Evolutionary conservation across 306 rosid genomes (phyloP).

Genomic region (Nissolia schottii): DNA sequence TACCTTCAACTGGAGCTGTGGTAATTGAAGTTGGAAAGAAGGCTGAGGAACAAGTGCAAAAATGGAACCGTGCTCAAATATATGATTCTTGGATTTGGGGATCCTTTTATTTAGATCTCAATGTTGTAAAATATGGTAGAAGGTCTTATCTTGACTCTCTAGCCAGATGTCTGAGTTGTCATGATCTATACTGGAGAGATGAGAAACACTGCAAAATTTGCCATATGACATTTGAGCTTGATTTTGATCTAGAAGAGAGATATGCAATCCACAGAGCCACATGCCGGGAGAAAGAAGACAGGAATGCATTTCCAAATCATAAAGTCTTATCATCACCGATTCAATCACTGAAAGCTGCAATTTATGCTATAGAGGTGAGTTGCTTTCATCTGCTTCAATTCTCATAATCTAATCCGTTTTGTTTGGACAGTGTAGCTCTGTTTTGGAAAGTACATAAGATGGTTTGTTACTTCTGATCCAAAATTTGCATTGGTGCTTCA

Average conservation of each 20-base stretch:
- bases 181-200: conserved; percentile 91
- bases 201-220: conserved; percentile 95
- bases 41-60: conserved; percentile 61
- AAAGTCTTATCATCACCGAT: conserved; percentile 75
- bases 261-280: conserved; percentile 83
- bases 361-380: conserved; percentile 89
- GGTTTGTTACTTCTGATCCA: conserved; percentile 5
- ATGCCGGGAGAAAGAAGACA: conserved; percentile 64
- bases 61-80: conserved; percentile 73
- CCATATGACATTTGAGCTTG: conserved; percentile 93
- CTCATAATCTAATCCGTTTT: neutral
- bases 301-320: conserved; percentile 46
- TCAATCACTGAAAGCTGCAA: conserved; percentile 89
- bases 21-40: conserved; percentile 65
- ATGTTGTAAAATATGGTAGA: conserved; percentile 80
- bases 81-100: conserved; percentile 95
- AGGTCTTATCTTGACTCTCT: conserved; percentile 87
- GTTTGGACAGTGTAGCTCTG: neutral
- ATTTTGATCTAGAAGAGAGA: conserved; percentile 90
- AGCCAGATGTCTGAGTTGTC: conserved; percentile 85
- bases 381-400: conserved; percentile 17
- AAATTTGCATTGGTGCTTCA: neutral
- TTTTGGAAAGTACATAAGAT: neutral
- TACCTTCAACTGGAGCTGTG: conserved; percentile 53
- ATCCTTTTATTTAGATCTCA: conserved; percentile 68